These are phyloP conservation scores for Psilocybe cyanescens DNA, from an alignment of 768 basidiomycete species.

Conservation along the genomic window DNA sequence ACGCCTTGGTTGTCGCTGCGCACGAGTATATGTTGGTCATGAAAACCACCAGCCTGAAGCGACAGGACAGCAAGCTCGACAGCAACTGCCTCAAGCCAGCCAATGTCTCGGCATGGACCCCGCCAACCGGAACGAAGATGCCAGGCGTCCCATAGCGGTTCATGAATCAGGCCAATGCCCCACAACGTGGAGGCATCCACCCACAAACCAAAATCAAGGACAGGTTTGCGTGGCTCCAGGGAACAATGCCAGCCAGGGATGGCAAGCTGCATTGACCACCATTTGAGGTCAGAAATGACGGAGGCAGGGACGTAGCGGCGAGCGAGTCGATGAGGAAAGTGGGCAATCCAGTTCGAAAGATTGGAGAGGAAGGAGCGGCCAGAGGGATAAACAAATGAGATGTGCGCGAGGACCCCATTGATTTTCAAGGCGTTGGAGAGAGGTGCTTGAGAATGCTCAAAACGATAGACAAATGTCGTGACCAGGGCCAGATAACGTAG, in stretches of 20 bases:
- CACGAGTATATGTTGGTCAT: slow-evolving; percentile 25
- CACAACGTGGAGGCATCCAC: slow-evolving; percentile 42
- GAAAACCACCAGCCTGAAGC: not conserved
- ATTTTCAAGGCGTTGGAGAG: slow-evolving; percentile 17
- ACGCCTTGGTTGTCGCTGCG: slow-evolving; percentile 38
- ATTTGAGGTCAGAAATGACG: slow-evolving; percentile 29
- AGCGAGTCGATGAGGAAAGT: slow-evolving; percentile 22
- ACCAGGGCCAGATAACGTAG: slow-evolving; percentile 29
- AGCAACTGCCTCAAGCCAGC: slow-evolving; percentile 30
- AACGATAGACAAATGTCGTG: slow-evolving; percentile 14
- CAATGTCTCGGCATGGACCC: slow-evolving; percentile 20
- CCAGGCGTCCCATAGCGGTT: slow-evolving; percentile 33
- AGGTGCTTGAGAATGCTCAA: not conserved
- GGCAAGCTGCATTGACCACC: slow-evolving; percentile 30
- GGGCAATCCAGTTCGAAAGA: slow-evolving; percentile 26
- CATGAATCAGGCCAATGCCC: slow-evolving; percentile 40
- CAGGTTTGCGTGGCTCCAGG: slow-evolving; percentile 9
- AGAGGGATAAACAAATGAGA: slow-evolving; percentile 28
- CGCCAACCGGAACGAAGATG: slow-evolving; percentile 18
- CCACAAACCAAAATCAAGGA: slow-evolving; percentile 24
- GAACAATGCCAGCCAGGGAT: slow-evolving; percentile 8
- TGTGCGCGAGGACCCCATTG: slow-evolving; percentile 37
- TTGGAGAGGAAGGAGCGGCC: slow-evolving; percentile 31
- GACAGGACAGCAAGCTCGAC: slow-evolving; percentile 25
- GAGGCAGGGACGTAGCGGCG: slow-evolving; percentile 12